Evolutionary conservation across 1,284 basidiomycete genomes (phyloP).

Genomic region (Earliella scabrosa): DNA sequence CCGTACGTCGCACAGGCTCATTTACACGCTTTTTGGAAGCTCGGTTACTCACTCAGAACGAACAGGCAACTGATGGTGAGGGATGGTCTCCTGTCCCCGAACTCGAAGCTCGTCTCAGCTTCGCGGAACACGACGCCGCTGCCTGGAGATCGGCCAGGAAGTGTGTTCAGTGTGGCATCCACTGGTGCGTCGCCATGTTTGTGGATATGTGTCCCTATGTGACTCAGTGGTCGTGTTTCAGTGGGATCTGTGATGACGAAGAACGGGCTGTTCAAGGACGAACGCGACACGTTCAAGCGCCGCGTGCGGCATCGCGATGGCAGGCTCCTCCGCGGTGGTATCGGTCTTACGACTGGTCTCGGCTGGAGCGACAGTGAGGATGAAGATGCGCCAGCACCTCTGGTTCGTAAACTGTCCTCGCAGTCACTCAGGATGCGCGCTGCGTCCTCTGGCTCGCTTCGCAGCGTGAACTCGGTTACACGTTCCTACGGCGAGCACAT

Average conservation of each 20-base stretch:
- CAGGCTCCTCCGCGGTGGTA: constrained; percentile 61
- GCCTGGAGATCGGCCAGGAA: constrained; percentile 38
- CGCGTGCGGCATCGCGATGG: constrained; percentile 74
- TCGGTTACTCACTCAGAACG: constrained; percentile 1
- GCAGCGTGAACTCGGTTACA: constrained; percentile 33
- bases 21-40: not conserved
- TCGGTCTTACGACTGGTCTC: constrained; percentile 77
- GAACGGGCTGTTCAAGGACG: constrained; percentile 60
- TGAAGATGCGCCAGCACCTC: constrained; percentile 77
- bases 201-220: constrained; percentile 1
- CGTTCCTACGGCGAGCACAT: constrained; percentile 35
- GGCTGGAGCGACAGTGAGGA: constrained; percentile 87
- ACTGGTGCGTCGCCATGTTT: constrained; percentile 37
- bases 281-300: constrained; percentile 63
- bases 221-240: constrained; percentile 9
- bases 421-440: constrained; percentile 42
- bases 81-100: constrained; percentile 72
- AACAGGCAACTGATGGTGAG: constrained; percentile 72
- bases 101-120: constrained; percentile 64
- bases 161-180: constrained; percentile 42
- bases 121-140: constrained; percentile 33
- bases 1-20: constrained; percentile 56
- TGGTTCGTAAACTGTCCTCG: constrained; percentile 66
- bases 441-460: constrained; percentile 6
- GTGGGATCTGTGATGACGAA: constrained; percentile 48